Evolutionary conservation across 208 protist species (phyloP).

Genomic region (Strigomonas culicis): DNA sequence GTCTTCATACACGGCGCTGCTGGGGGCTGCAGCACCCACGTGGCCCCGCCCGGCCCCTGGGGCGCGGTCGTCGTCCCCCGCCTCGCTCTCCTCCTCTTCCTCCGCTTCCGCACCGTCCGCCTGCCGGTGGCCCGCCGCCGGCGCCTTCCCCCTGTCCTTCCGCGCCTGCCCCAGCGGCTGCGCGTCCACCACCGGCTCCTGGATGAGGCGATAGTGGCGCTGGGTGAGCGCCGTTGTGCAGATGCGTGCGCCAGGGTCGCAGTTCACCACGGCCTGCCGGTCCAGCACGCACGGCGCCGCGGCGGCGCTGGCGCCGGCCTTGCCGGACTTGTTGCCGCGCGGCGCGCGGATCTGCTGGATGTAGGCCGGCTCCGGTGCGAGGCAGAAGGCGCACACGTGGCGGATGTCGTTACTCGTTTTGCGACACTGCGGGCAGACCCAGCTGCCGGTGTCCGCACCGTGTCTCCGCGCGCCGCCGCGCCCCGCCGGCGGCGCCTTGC

Average conservation of each 20-base stretch:
- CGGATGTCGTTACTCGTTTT: constrained; percentile 37
- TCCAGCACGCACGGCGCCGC: not conserved
- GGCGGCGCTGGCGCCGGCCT: not conserved
- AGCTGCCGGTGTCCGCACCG: not conserved
- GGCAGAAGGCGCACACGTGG: constrained; percentile 42
- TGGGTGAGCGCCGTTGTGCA: constrained; percentile 17
- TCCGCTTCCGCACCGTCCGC: constrained; percentile 13
- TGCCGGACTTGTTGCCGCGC: not conserved
- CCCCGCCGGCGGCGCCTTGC: not conserved
- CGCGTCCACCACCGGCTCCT: constrained; percentile 23
- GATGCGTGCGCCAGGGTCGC: constrained; percentile 23
- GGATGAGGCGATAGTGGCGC: constrained; percentile 37
- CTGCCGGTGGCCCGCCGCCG: not conserved
- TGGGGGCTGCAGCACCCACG: not conserved
- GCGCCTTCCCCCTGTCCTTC: not conserved
- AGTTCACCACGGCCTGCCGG: constrained; percentile 9
- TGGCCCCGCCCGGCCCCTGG: not conserved
- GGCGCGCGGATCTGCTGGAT: not conserved
- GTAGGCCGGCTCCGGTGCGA: constrained; percentile 30
- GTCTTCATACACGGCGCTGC: constrained; percentile 9
- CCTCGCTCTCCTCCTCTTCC: not conserved
- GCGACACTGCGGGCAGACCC: constrained; percentile 34
- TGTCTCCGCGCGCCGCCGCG: too few relatives aligned
- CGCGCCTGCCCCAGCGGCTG: not conserved
- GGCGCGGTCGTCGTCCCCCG: not conserved